Evolutionary conservation across 805 yeast species (phyloP), one percentile per base, ranked within the genome.

Genomic region (Lipomyces orientalis): DNA sequence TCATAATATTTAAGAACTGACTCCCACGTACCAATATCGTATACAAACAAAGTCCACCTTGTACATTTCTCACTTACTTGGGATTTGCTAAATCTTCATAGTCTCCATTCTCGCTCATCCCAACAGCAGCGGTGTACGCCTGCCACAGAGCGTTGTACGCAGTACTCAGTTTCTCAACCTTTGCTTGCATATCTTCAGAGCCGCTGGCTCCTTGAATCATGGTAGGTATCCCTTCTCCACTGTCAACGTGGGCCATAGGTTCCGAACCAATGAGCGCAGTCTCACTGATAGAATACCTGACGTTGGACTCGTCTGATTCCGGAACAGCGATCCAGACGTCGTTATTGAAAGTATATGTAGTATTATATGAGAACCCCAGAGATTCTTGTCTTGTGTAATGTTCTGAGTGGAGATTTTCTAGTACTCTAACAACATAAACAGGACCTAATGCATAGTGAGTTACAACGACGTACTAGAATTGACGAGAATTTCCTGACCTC

Each of bases 81-180:
- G 22, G 22, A 16, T 16, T 14, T 43, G 9, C 16, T 19, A 43
- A 43, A 9, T 43, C 49, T 16, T 43, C 22, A 43, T 16, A 9
- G 8, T 43, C 49, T 43, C 49, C 49, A n/a, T 43, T 43, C 49
- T 43, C 49, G 9, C 22, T 43, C 4, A 43, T 19, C 6, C 49
- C 49, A 43, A 43, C n/a, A 16, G 49, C 3, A 19, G 55, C 12
- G n/a, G 59, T 22, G 19, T 59, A 59, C 14, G 62, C 54, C 33
- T 64, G 55, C 75, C 76, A 74, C 25, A 74, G 68, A 29, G 73
- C 72, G 33, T 74, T 72, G 59, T 74, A 74, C 19, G 69, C 67
- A 5, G 49, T 49, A 57, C 68, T 54, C 6, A 74, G 65, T 37
- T 66, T 55, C 19, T 58, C 60, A 55, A 73, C 72, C 61, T 67